Evolutionary conservation across 805 yeast genomes (phyloP), one percentile per base, ranked within the genome.

Genomic region (Nakazawaea populi): DNA sequence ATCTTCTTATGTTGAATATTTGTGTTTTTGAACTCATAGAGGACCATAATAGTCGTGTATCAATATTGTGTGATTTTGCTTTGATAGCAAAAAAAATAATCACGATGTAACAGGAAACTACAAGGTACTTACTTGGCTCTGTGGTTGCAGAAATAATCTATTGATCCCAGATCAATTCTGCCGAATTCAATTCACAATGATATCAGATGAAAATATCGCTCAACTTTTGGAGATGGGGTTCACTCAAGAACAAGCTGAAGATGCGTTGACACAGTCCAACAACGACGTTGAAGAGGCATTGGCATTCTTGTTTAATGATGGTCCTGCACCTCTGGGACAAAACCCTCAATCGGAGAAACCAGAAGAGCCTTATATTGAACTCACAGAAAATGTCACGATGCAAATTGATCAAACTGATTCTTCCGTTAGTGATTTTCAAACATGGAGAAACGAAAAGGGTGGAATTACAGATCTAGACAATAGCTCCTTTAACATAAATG

Each of bases 221-320:
- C 51, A 46, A 32, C 44, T 48, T 7, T 18, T 42, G n/a, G 72
- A 68, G 39, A 72, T 73, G 75, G 77, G 77, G 38, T 69, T 73
- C 61, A 49, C 66, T 44, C 59, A 56, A 29, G 73, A 66, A 27
- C 66, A 69, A 51, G 69, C 76, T 4, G 51, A 54, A 6, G 65
- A 62, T 18, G 82, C 82, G 0, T 60, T 73, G 45, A 48, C 61
- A 42, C 53, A 49, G 39, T 47, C 67, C 10, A 57, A 62, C 50
- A 66, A 69, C 46, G 61, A 70, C 45, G 58, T 71, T 3, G 63
- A 63, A 38, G 58, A 56, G 5, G 76, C 76, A 3, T 58, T 69
- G 10, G 57, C 63, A 24, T 69, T 60, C 54, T 63, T 77, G 18
- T 72, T 75, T 52, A 66, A 62, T 5, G 53, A 51, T n/a, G 52